A percentile compares a stretch with the other conserved stretches of the same genome.
Conservation (phyloP, 139 green algal genomes). For the Bryopsis sp. region DNA sequence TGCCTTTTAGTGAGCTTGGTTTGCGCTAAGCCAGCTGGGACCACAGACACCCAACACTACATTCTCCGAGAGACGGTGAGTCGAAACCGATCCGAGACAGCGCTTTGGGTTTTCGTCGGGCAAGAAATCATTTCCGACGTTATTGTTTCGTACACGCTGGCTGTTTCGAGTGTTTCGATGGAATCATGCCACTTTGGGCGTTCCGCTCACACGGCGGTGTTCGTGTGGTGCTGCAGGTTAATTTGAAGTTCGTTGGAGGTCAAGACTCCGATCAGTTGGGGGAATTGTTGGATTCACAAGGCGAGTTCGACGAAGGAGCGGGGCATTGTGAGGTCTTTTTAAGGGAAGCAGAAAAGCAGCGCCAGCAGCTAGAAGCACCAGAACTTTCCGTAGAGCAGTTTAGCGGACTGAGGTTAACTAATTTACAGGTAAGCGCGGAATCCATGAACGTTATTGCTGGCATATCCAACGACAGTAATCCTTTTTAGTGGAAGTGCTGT, state of each 20-base stretch:
- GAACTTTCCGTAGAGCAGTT: too few species aligned
- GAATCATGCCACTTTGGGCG: too few species aligned
- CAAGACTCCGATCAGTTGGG: background rate
- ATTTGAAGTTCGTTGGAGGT: constrained; percentile 14
- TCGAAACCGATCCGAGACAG: background rate
- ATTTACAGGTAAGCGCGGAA: background rate
- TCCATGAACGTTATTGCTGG: background rate
- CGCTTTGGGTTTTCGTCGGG: background rate
- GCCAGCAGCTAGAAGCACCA: too few species aligned
- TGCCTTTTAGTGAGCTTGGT: constrained; percentile 37
- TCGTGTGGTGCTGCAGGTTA: constrained; percentile 1
- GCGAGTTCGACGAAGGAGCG: background rate
- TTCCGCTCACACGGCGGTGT: constrained; percentile 32
- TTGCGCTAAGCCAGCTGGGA: constrained; percentile 21
- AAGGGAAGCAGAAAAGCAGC: too few species aligned
- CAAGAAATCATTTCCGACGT: background rate
- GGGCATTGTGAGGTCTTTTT: too few species aligned
- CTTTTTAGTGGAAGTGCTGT: background rate
- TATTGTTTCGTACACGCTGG: background rate
- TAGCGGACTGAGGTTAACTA: too few species aligned
- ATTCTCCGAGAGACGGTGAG: constrained; percentile 45
- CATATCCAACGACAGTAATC: background rate
- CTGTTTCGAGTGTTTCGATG: constrained; percentile 25
- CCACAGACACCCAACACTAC: constrained; percentile 31
- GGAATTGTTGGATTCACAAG: background rate